These are phyloP conservation scores for Gardenia jasminoides DNA, from an alignment of 257 asterid genomes.

Conservation along the genomic window DNA sequence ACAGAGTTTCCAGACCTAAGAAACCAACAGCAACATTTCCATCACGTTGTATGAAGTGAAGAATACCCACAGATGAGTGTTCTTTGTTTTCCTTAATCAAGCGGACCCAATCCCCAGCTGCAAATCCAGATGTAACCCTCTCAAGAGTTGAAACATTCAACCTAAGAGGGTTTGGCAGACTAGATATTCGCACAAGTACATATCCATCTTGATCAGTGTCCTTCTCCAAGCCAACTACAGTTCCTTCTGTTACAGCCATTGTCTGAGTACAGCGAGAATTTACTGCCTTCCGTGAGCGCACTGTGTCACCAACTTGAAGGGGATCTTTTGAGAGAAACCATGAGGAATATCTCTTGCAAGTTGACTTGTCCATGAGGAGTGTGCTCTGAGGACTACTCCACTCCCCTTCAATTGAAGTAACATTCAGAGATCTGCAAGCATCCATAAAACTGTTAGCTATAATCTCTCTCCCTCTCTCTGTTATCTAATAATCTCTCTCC, in stretches of 20 bases:
- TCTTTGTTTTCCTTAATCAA: conserved; percentile 30
- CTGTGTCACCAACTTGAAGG: conserved; percentile 56
- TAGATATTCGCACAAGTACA: conserved; percentile 46
- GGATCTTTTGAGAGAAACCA: conserved; percentile 63
- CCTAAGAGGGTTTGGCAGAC: conserved; percentile 39
- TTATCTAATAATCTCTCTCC: neutral
- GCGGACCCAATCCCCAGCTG: conserved; percentile 64
- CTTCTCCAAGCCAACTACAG: conserved; percentile 55
- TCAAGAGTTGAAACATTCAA: conserved; percentile 43
- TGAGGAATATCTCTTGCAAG: conserved; percentile 32
- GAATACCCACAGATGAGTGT: conserved; percentile 52
- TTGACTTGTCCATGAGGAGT: conserved; percentile 32
- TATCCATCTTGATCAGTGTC: conserved; percentile 48
- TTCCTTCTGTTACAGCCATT: conserved; percentile 42
- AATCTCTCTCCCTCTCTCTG: too few relatives aligned
- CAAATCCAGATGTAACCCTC: conserved; percentile 54
- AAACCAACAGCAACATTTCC: conserved; percentile 44
- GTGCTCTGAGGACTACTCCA: conserved; percentile 44
- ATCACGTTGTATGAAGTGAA: conserved; percentile 52
- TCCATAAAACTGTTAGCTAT: neutral
- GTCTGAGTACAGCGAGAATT: conserved; percentile 34
- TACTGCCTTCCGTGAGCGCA: conserved; percentile 47
- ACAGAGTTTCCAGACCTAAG: conserved; percentile 50
- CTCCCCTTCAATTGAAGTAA: conserved; percentile 40
- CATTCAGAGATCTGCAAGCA: conserved; percentile 46